These are phyloP conservation scores for Ceratobasidium sp. DNA, from an alignment of 1,284 basidiomycete genomes.

Conservation along the genomic window DNA sequence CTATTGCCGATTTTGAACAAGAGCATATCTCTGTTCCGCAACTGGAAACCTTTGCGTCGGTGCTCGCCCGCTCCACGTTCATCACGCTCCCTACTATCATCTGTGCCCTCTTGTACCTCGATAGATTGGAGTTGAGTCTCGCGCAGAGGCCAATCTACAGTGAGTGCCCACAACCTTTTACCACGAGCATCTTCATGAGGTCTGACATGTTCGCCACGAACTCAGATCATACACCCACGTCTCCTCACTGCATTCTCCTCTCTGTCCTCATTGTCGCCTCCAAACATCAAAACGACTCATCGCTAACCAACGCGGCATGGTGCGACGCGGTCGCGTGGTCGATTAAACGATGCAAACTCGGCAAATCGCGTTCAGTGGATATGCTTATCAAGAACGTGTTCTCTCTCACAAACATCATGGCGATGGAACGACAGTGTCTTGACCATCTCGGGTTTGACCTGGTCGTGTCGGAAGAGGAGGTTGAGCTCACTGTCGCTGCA, in stretches of 20 bases:
- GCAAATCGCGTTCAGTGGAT: slow-evolving; percentile 36
- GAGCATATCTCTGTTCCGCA: slow-evolving; percentile 26
- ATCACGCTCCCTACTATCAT: slow-evolving; percentile 39
- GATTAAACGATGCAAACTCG: slow-evolving; percentile 39
- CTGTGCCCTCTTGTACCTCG: slow-evolving; percentile 37
- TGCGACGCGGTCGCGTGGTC: slow-evolving; percentile 39
- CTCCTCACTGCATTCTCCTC: slow-evolving; percentile 40
- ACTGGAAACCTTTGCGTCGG: slow-evolving; percentile 30
- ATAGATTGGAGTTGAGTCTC: slow-evolving; percentile 37
- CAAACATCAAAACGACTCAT: slow-evolving; percentile 40
- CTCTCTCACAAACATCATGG: slow-evolving; percentile 39
- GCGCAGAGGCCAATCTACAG: slow-evolving; percentile 32
- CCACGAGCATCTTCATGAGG: slow-evolving; percentile 19
- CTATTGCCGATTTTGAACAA: slow-evolving; percentile 30
- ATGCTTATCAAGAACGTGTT: slow-evolving; percentile 40
- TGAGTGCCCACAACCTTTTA: slow-evolving; percentile 19
- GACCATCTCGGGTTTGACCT: slow-evolving; percentile 39
- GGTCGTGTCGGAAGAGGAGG: slow-evolving; percentile 36
- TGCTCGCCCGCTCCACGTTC: slow-evolving; percentile 34
- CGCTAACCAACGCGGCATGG: slow-evolving; percentile 38
- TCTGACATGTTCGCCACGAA: slow-evolving; percentile 16
- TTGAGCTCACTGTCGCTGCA: slow-evolving; percentile 26
- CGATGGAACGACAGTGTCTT: slow-evolving; percentile 39
- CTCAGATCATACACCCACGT: slow-evolving; percentile 37
- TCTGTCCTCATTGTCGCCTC: slow-evolving; percentile 40